phyloP scores from a whole-genome alignment of 441 rosid genomes.

The Gossypium trilobum region DNA sequence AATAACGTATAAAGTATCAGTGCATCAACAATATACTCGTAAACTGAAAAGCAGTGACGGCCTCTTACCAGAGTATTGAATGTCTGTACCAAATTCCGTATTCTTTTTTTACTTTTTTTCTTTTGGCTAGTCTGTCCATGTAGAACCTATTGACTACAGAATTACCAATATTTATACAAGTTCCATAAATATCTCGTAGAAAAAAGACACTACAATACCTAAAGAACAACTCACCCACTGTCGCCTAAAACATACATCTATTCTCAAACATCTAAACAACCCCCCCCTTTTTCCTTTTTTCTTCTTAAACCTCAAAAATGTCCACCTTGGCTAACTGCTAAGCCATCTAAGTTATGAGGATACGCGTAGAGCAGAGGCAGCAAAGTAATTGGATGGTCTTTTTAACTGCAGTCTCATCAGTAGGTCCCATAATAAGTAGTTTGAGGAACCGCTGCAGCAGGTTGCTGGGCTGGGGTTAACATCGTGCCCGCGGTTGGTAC shows the following conservation, averaged over 20 bases:
- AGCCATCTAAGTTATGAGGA: background rate
- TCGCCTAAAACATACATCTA: background rate
- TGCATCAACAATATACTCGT: too few relatives aligned
- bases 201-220: constrained; percentile 11
- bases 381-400: background rate
- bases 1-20: too few relatives aligned
- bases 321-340: background rate
- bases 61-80: too few relatives aligned
- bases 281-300: too few relatives aligned
- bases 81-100: too few relatives aligned
- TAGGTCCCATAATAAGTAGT: constrained; percentile 66
- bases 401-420: constrained; percentile 32
- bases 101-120: too few relatives aligned
- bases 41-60: too few relatives aligned
- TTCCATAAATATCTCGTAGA: background rate
- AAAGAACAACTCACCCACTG: constrained; percentile 11
- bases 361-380: background rate
- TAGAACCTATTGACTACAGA: too few relatives aligned
- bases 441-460: constrained; percentile 48
- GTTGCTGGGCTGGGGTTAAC: constrained; percentile 56
- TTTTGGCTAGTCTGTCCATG: too few relatives aligned
- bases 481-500: constrained; percentile 52
- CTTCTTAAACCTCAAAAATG: background rate
- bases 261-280: background rate
- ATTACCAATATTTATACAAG: background rate